Conservation (phyloP, 768 basidiomycete species). For the Flagelloscypha sp. region DNA sequence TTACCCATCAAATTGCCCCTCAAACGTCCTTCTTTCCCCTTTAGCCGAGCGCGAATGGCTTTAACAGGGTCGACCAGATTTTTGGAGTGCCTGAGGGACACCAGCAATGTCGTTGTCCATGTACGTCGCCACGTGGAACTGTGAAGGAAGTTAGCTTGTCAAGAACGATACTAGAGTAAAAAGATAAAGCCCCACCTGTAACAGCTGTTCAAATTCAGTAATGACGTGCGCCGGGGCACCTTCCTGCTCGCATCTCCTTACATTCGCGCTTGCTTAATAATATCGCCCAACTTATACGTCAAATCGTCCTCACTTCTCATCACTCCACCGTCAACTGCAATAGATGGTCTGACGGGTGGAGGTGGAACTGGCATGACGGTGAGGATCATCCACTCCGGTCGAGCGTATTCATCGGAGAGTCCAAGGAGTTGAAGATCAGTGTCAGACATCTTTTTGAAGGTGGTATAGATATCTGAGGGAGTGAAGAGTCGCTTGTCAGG, state of each 20-base stretch:
- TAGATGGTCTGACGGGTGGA: slow-evolving; percentile 95
- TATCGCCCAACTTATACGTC: slow-evolving; percentile 96
- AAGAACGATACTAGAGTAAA: no score
- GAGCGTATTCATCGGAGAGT: slow-evolving; percentile 89
- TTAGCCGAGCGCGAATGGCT: slow-evolving; percentile 94
- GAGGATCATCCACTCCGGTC: slow-evolving; percentile 99
- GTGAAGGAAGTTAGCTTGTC: slow-evolving; percentile 6
- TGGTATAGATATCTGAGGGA: slow-evolving; percentile 83
- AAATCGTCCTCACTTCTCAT: slow-evolving; percentile 98
- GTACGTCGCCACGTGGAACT: slow-evolving; percentile 99
- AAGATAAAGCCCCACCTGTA: slow-evolving; percentile 58
- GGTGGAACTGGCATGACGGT: slow-evolving; percentile 97
- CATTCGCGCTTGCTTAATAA: slow-evolving; percentile 91
- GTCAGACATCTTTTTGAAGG: slow-evolving; percentile 93
- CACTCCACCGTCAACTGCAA: slow-evolving; percentile 92
- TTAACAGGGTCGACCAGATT: slow-evolving; percentile 96
- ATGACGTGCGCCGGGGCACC: slow-evolving; percentile 95
- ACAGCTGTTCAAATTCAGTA: slow-evolving; percentile 89
- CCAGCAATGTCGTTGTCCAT: slow-evolving; percentile 99
- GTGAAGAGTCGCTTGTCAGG: slow-evolving; percentile 79
- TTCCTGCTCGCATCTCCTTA: slow-evolving; percentile 89
- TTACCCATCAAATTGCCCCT: slow-evolving; percentile 99
- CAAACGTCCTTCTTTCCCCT: slow-evolving; percentile 97
- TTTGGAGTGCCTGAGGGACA: slow-evolving; percentile 93
- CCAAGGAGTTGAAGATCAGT: slow-evolving; percentile 84